These are phyloP conservation scores for Trichoderma sp. DNA, from an alignment of 2,329 filamentous ascomycete species.

Conservation along the genomic window DNA sequence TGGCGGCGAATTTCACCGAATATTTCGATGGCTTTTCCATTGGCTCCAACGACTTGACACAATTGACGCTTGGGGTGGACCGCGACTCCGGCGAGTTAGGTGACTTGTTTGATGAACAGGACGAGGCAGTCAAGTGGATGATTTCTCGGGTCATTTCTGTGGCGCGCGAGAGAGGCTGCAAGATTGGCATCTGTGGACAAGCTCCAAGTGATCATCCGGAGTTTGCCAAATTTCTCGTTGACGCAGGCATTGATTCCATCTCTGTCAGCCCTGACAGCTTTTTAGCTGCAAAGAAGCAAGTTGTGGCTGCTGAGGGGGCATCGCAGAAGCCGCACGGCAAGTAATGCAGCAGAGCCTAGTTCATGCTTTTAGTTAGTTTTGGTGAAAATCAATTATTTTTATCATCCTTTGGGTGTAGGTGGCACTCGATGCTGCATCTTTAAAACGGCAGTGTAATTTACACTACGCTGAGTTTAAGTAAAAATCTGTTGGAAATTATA, in stretches of 20 bases:
- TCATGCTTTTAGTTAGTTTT: not conserved
- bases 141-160: conserved; percentile 33
- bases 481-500: too few relatives aligned
- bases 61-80: conserved; percentile 39
- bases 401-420: too few relatives aligned
- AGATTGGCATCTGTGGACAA: conserved; percentile 40
- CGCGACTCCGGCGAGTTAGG: conserved; percentile 37
- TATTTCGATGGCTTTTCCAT: conserved; percentile 42
- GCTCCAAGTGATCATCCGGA: conserved; percentile 40
- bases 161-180: conserved; percentile 31
- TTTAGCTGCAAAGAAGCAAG: conserved; percentile 34
- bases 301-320: conserved; percentile 12
- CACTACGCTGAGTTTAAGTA: too few relatives aligned
- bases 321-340: not conserved
- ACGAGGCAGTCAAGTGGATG: conserved; percentile 40
- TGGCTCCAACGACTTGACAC: conserved; percentile 40
- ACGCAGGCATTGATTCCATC: conserved; percentile 37
- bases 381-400: not conserved
- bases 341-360: not conserved
- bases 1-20: conserved; percentile 34
- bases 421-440: too few relatives aligned
- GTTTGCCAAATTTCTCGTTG: conserved; percentile 36
- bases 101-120: conserved; percentile 39
- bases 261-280: conserved; percentile 41
- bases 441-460: too few relatives aligned